A percentile compares a stretch with the other conserved stretches of the same genome.
phyloP scores from a whole-genome alignment of 139 green algal genomes.

The Chlorella sp. region DNA sequence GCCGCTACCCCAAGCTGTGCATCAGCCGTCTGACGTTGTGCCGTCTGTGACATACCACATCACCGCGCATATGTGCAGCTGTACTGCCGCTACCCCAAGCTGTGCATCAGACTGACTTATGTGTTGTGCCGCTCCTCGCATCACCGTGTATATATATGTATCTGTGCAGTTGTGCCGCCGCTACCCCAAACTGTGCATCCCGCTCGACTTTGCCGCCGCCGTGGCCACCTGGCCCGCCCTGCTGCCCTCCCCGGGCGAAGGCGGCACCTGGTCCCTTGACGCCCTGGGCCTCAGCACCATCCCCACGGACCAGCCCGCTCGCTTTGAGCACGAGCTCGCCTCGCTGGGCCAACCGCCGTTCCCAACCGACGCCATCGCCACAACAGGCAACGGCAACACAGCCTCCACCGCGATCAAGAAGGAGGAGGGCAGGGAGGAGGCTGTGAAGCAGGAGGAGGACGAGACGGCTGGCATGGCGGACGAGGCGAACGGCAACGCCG shows the following conservation, averaged over 20 bases:
- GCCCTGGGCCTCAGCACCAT: slow-evolving; percentile 29
- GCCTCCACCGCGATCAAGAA: no score
- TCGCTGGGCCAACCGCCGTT: not conserved
- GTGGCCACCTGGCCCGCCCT: slow-evolving; percentile 21
- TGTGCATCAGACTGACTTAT: no score
- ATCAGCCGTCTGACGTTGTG: no score
- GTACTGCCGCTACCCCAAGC: slow-evolving; percentile 39
- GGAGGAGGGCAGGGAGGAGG: not conserved
- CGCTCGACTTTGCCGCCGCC: slow-evolving; percentile 39
- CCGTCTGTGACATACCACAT: no score
- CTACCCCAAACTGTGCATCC: slow-evolving; percentile 38
- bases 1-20: slow-evolving; percentile 40
- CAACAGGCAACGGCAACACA: no score
- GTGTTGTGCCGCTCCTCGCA: no score
- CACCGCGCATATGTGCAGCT: no score
- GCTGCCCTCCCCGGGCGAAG: not conserved
- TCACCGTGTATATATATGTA: no score
- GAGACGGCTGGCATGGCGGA: not conserved
- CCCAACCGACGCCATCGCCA: no score
- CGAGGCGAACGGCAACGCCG: not conserved
- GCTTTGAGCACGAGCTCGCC: slow-evolving; percentile 32
- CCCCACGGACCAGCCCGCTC: slow-evolving; percentile 25
- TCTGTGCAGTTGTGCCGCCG: no score
- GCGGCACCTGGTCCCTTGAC: slow-evolving; percentile 7
- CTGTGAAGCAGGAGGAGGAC: not conserved